Evolutionary conservation across 2,329 filamentous ascomycete species (phyloP).

Genomic region (Fusarium clavum): DNA sequence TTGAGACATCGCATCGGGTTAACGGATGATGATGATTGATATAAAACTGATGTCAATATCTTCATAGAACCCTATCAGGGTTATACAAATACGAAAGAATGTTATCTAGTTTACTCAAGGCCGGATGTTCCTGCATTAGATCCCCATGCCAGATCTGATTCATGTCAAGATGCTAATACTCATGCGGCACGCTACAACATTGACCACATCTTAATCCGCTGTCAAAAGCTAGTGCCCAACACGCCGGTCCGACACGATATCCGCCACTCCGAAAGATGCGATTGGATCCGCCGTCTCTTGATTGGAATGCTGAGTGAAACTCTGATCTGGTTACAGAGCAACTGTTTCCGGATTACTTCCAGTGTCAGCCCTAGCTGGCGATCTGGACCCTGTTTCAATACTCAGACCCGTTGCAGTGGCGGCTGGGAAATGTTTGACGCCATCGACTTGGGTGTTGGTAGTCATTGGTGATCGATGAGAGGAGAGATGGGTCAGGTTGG

Average conservation of each 20-base stretch:
- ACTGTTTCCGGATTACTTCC: not conserved
- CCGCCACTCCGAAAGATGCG: not conserved
- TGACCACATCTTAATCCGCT: not conserved
- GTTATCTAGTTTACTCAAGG: accelerated
- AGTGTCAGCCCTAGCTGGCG: not conserved
- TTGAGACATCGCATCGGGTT: accelerated
- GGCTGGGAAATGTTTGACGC: not conserved
- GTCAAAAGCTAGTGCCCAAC: not conserved
- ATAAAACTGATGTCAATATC: too few relatives aligned
- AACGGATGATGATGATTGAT: too few relatives aligned
- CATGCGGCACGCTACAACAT: not conserved
- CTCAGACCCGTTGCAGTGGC: not conserved
- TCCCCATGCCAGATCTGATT: not conserved
- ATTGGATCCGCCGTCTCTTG: not conserved
- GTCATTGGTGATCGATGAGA: not conserved
- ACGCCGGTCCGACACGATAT: not conserved
- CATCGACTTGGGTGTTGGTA: not conserved
- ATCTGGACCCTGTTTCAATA: not conserved
- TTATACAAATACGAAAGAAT: too few relatives aligned
- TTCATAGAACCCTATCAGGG: accelerated
- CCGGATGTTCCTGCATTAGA: not conserved
- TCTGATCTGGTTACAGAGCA: not conserved
- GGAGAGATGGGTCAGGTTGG: too few relatives aligned
- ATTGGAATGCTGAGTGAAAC: not conserved
- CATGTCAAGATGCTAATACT: not conserved